Evolutionary conservation across 1,139 yeast genomes (phyloP), one percentile per base, ranked within the genome.

Genomic region (Candida pseudoviswanathii): DNA sequence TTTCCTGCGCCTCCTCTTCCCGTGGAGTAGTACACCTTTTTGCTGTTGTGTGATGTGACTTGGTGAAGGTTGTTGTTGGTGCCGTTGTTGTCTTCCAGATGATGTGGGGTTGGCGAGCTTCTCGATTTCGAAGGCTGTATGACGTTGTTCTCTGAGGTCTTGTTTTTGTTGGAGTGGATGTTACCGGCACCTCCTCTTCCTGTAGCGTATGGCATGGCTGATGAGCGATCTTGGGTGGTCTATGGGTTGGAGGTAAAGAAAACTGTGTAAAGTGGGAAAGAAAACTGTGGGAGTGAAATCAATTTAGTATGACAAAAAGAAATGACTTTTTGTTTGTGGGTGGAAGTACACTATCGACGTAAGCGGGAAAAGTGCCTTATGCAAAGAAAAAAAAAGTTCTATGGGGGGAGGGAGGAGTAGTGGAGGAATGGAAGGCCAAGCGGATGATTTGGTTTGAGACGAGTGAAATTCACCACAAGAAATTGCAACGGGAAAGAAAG

Each of bases 1-100:
- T 87, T 87, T 6, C 94, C 94, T 0, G 89, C 88, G 3, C 95
- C 94, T 8, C 95, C 95, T 55, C 95, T 76, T 8, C 94, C 94
- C 0, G 90, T 85, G n/a, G 87, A 81, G 56, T 76, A 73, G 54
- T 68, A 71, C 6, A 71, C 68, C 52, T 68, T 68, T 45, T 77
- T 77, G 38, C 67, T 65, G 22, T 30, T 11, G 11, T 36, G 44
- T 22, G 49, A 46, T 24, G 36, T 49, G 22, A 47, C 49, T 42
- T 46, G 41, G 5, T 40, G 40, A 36, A 52, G 49, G 21, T 29
- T 9, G 24, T 11, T 33, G 22, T 11, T n/a, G n/a, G 25, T 26
- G 24, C 21, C 26, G 24, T 40, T 40, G 22, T 32, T 32, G 9
- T 43, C 29, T 11, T 45, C 11, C 16, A 45, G 25, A 33, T 25